Percentiles rank a stretch among this genome's conserved stretches.
Evolutionary conservation across 2,329 filamentous ascomycete genomes (phyloP).

Genomic region (Diplodia corticola): DNA sequence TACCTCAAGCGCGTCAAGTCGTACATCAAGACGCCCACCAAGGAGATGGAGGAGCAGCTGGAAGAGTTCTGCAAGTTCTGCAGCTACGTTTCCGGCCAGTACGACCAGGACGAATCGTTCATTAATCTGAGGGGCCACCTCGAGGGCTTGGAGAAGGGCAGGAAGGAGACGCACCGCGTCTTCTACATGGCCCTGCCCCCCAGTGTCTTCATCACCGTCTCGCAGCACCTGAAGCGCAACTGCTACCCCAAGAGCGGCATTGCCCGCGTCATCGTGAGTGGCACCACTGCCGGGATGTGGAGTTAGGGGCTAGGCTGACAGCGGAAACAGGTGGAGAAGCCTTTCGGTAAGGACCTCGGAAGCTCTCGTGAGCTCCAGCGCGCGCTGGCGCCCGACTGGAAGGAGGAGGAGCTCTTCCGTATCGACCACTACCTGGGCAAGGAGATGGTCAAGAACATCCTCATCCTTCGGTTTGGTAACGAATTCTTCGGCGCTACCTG

Average conservation of each 20-base stretch:
- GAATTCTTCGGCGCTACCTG: conserved; percentile 98
- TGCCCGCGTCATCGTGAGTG: conserved; percentile 83
- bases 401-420: conserved; percentile 97
- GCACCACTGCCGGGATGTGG: not conserved
- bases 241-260: conserved; percentile 92
- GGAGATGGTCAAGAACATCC: conserved; percentile 99
- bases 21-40: conserved; percentile 98
- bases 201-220: conserved; percentile 97
- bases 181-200: conserved; percentile 99
- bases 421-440: conserved; percentile 99
- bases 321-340: conserved; percentile 82
- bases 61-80: conserved; percentile 85
- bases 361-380: conserved; percentile 94
- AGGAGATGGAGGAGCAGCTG: conserved; percentile 94
- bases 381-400: conserved; percentile 96
- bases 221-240: conserved; percentile 94
- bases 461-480: conserved; percentile 97
- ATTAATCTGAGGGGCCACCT: conserved; percentile 81
- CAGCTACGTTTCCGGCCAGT: conserved; percentile 95
- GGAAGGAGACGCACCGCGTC: conserved; percentile 81
- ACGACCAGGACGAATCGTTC: conserved; percentile 96
- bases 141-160: conserved; percentile 77
- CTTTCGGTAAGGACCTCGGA: conserved; percentile 93
- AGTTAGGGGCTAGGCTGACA: conserved; percentile 17
- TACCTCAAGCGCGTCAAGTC: conserved; percentile 93